A percentile compares a stretch with the other conserved stretches of the same genome.
These are phyloP conservation scores for Russula foetens DNA, from an alignment of 768 basidiomycete species.

Conservation along the genomic window DNA sequence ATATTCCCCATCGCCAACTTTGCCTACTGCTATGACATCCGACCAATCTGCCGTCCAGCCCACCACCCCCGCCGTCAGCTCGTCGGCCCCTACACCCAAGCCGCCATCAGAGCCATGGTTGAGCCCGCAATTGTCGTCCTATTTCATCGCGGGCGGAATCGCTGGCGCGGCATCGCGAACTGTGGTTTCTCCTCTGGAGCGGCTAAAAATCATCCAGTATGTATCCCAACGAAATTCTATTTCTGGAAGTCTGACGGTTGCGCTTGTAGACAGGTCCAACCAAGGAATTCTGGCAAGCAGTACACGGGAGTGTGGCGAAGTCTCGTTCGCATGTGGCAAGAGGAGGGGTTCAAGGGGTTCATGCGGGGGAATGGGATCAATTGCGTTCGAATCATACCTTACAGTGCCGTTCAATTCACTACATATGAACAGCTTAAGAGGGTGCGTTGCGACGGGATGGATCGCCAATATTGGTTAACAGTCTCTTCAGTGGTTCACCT, in stretches of 20 bases:
- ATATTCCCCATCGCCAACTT: background rate
- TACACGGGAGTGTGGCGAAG: conserved; percentile 84
- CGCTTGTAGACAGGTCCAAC: conserved; percentile 77
- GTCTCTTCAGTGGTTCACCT: conserved; percentile 53
- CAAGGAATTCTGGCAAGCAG: conserved; percentile 47
- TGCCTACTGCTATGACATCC: conserved; percentile 13
- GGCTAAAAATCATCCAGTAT: conserved; percentile 95
- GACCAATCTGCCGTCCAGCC: conserved; percentile 3
- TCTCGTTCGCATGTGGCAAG: conserved; percentile 82
- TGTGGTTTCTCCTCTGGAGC: conserved; percentile 85
- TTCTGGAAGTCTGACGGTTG: background rate
- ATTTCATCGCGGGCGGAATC: conserved; percentile 48
- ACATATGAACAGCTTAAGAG: conserved; percentile 90
- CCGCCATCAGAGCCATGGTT: conserved; percentile 20
- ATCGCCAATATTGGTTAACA: background rate
- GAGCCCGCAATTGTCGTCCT: conserved; percentile 34
- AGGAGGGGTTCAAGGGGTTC: conserved; percentile 88
- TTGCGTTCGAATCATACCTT: conserved; percentile 89
- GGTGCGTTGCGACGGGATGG: conserved; percentile 31
- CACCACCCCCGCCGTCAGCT: background rate
- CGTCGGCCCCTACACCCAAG: background rate
- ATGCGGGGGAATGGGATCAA: conserved; percentile 95
- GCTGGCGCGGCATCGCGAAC: conserved; percentile 73
- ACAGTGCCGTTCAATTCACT: conserved; percentile 78
- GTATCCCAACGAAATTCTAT: conserved; percentile 23